Conservation (phyloP, 148 eudicot genomes). For the Persicaria maculosa region DNA sequence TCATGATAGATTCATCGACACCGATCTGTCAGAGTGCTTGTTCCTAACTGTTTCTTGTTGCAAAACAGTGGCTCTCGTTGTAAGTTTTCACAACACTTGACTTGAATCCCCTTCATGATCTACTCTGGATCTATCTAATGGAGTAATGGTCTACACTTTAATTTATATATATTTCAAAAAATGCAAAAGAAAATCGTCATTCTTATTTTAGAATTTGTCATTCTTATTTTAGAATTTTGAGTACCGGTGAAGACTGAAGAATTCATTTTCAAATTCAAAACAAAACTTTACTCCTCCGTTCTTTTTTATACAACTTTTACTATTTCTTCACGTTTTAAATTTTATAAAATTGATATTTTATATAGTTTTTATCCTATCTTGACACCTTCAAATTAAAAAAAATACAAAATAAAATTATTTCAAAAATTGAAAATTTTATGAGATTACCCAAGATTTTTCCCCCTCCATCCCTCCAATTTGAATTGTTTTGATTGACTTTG, state of each 20-base stretch:
- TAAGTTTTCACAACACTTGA: slow-evolving; percentile 22
- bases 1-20: not conserved
- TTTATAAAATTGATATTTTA: not conserved
- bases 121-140: not conserved
- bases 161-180: not conserved
- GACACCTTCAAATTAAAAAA: not conserved
- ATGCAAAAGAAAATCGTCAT: not conserved
- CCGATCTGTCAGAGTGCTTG: not conserved
- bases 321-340: too few species aligned
- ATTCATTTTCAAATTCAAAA: not conserved
- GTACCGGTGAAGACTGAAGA: not conserved
- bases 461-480: not conserved
- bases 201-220: not conserved
- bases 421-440: not conserved
- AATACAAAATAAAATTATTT: not conserved
- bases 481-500: not conserved
- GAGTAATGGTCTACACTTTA: not conserved
- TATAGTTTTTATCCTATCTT: not conserved
- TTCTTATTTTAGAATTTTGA: not conserved
- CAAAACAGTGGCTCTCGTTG: slow-evolving; percentile 53
- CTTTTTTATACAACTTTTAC: too few species aligned
- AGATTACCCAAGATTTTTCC: not conserved
- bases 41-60: slow-evolving; percentile 31
- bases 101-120: not conserved
- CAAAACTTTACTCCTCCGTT: too few species aligned